Percentiles rank a stretch among this genome's conserved stretches.
These are phyloP conservation scores for Coniochaeta pulveracea DNA, from an alignment of 2,329 filamentous ascomycete species.

Conservation along the genomic window DNA sequence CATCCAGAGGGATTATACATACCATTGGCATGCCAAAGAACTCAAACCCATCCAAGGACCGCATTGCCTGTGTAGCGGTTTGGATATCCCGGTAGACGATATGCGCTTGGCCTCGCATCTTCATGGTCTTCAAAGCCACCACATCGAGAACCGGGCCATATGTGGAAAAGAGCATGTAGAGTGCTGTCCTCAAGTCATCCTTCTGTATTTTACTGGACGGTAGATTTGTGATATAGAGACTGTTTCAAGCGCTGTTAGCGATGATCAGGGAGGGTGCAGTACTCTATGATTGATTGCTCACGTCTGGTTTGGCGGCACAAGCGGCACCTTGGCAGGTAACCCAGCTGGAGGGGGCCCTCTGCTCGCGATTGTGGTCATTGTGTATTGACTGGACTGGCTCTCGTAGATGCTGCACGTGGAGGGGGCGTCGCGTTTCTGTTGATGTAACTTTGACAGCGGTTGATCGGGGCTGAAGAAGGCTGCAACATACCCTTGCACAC, in stretches of 20 bases:
- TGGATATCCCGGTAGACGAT: conserved; percentile 83
- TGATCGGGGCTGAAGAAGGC: not conserved
- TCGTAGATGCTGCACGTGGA: not conserved
- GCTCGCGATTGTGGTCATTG: conserved; percentile 22
- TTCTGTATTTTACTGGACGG: conserved; percentile 82
- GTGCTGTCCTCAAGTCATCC: conserved; percentile 68
- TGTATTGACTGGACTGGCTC: not conserved
- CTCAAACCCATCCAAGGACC: conserved; percentile 72
- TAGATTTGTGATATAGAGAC: conserved; percentile 82
- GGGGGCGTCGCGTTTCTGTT: not conserved
- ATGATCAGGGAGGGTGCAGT: conserved; percentile 3
- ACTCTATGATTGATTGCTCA: conserved; percentile 34
- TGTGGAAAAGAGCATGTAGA: conserved; percentile 91
- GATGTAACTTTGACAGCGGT: conserved; percentile 4
- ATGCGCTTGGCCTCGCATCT: conserved; percentile 95
- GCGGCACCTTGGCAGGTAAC: conserved; percentile 18
- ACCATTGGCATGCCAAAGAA: conserved; percentile 84
- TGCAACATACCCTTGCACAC: not conserved
- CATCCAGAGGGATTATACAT: conserved; percentile 21
- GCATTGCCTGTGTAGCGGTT: conserved; percentile 88
- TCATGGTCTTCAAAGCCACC: conserved; percentile 74
- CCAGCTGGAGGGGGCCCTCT: conserved; percentile 16
- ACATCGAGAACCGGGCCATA: conserved; percentile 90
- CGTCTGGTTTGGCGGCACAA: conserved; percentile 64
- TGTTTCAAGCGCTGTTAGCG: conserved; percentile 25